Base-by-base conservation (phyloP, 2,329 filamentous ascomycete species). In the Pestalotiopsis sp. region DNA sequence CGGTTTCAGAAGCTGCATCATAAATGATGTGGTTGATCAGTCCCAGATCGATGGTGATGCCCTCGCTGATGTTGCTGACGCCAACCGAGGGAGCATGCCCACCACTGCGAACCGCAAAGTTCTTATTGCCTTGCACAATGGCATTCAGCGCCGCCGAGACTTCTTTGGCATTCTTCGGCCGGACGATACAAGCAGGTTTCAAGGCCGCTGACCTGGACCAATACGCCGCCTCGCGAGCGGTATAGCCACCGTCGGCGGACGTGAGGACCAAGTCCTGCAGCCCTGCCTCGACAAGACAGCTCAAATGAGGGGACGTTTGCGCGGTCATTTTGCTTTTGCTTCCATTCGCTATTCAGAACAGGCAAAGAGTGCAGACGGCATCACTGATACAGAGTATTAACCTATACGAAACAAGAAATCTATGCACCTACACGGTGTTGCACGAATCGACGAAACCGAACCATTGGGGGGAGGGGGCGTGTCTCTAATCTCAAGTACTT, bases 161-260 rank as follows among this genome's bases (percentile, higher is more conserved):
- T n/a, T 64, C 44, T 13, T 56, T 9, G 9, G 62, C 65, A 52
- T 17, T 20, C 35, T 55, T 20, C 3, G 65, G 56, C 4, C 4
- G 56, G 6, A 66, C 7, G 22, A 66, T 61, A 24, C 38, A 61
- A 6, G 55, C 56, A n/a, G 64, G 64, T 4, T 60, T 58, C 30
- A 66, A 17, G 3, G 59, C 60, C 17, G 64, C 55, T 20, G 52
- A 60, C 11, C 39, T 66, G 35, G 55, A 66, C 55, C 55, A 66
- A 56, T 66, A 66, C 11, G 64, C 59, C 13, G 58, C 30, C 4
- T 40, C 26, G 4, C 64, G 55, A 1, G 56, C 55, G 11, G 7
- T 35, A 24, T 66, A 66, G 2, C 44, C n/a, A 14, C 55, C 55
- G 40, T 60, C 62, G 20, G 14, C 9, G 22, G 39, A 14, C 9